These are phyloP conservation scores for Pulveroboletus sp. DNA, from an alignment of 768 basidiomycete genomes.

Conservation along the genomic window DNA sequence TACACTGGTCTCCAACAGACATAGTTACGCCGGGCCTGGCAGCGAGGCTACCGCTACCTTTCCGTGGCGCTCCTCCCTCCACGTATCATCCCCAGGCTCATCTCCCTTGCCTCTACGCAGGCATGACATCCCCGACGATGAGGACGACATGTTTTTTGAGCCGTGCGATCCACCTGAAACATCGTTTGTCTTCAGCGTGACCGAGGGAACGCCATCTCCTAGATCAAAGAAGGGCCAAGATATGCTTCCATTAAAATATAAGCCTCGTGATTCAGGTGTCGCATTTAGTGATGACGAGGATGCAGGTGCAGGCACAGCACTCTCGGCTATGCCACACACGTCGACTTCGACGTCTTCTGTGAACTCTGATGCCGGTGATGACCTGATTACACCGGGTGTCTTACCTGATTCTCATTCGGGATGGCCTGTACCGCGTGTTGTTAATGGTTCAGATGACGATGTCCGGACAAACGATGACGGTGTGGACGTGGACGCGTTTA, in stretches of 20 bases:
- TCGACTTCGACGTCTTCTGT: conserved; percentile 66
- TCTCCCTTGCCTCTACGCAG: conserved; percentile 38
- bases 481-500: conserved; percentile 67
- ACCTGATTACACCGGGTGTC: conserved; percentile 67
- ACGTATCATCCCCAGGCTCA: conserved; percentile 48
- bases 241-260: conserved; percentile 63
- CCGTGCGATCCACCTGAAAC: conserved; percentile 41
- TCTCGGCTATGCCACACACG: conserved; percentile 47
- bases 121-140: conserved; percentile 36
- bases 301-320: conserved; percentile 19
- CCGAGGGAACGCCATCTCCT: conserved; percentile 57
- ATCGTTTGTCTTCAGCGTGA: conserved; percentile 58
- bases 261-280: conserved; percentile 66
- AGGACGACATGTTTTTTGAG: conserved; percentile 59
- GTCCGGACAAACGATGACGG: conserved; percentile 23
- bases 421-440: conserved; percentile 53
- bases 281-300: conserved; percentile 61
- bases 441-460: conserved; percentile 42
- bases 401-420: conserved; percentile 53
- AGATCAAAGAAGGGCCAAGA: conserved; percentile 34
- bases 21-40: conserved; percentile 61
- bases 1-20: conserved; percentile 45
- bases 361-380: conserved; percentile 56
- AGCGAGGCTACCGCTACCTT: conserved; percentile 29
- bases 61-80: conserved; percentile 37